Conservation (phyloP, 2,329 filamentous ascomycete genomes). For the Trichoderma atrobrunneum region DNA sequence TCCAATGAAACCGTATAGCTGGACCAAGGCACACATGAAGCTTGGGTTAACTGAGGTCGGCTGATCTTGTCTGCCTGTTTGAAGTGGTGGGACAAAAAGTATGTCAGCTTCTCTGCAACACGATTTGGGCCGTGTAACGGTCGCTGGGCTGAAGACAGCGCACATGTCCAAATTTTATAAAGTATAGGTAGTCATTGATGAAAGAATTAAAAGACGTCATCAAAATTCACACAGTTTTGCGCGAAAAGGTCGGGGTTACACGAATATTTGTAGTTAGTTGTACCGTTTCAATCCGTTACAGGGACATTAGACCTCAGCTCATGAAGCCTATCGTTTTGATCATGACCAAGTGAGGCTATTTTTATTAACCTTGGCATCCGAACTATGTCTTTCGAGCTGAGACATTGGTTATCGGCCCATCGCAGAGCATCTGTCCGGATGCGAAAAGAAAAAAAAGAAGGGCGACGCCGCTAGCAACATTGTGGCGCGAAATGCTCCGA, state of each 20-base stretch:
- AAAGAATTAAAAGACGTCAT: not conserved
- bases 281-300: not conserved
- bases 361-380: not conserved
- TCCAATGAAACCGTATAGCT: not conserved
- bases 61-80: not conserved
- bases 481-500: constrained; percentile 9
- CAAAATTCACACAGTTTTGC: not conserved
- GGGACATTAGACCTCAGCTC: not conserved
- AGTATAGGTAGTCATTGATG: not conserved
- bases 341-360: not conserved
- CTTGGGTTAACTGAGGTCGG: not conserved
- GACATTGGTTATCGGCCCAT: not conserved
- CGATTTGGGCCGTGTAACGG: not conserved
- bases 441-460: not conserved
- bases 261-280: not conserved
- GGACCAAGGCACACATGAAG: not conserved
- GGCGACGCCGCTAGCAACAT: not conserved
- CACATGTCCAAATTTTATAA: not conserved
- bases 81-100: not conserved
- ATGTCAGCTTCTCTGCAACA: not conserved
- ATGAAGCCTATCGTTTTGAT: not conserved
- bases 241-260: not conserved
- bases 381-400: not conserved
- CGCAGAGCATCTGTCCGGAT: not conserved
- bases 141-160: not conserved